Evolutionary conservation across 306 rosid genomes (phyloP), one percentile per base, ranked within the genome.

Genomic region (Abrus pulchellus): DNA sequence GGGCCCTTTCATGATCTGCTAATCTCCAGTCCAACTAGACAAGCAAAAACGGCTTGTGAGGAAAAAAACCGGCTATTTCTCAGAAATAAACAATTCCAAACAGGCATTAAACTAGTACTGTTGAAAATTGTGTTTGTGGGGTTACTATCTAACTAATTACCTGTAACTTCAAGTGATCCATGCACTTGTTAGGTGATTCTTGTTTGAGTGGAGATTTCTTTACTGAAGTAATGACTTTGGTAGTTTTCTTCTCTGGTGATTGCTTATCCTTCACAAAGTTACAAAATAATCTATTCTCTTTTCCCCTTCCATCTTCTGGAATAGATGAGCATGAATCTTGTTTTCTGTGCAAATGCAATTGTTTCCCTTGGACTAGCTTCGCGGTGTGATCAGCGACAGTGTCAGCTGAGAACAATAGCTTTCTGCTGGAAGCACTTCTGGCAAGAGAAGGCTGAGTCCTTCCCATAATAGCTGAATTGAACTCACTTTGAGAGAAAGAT

Each of bases 381-480:
- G 88, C 82, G 11, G 82, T 57, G 74, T 85, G 88, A 72, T 82
- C 90, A 40, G 81, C 60, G 72, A 55, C 80, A 6, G 78, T 68
- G 61, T 93, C 96, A 62, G 78, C 53, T 28, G 80, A 68, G 64
- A 82, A 84, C 12, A 90, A 73, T 0, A 89, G 83, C 91, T 85
- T 95, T 79, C 97, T 88, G 63, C 93, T 95, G 12, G 99, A 93
- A 81, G 85, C 82, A 81, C 91, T 81, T 87, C 98, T 88, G 62
- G 89, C 77, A 81, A 93, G 95, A 63, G 94, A 87, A 89, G 95
- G 92, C 72, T 88, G 99, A 74, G 80, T 28, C 76, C 85, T 89
- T 63, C 80, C 36, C 47, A 72, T 81, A 28, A 83, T 65, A 50
- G 83, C 53, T 64, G 92, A 81, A 76, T 86, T 89, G 88, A 95